Conservation (phyloP, 305 asterid genomes). For the Fraxinus xanthoxyloides region DNA sequence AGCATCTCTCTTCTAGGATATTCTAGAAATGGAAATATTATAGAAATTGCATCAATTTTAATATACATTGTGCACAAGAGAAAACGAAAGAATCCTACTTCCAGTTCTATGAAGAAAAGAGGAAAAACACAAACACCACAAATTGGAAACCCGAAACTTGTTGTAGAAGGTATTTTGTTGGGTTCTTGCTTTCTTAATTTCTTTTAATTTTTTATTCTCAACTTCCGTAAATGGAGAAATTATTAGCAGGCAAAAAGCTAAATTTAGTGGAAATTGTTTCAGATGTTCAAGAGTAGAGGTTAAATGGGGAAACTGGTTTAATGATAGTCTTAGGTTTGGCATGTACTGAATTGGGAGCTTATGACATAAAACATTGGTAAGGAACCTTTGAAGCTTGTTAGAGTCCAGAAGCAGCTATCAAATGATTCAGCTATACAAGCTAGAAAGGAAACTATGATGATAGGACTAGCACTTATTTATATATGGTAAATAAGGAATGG, state of each 20-base stretch:
- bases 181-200: neutral
- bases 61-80: slow-evolving; percentile 37
- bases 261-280: slow-evolving; percentile 32
- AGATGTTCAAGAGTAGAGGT: slow-evolving; percentile 30
- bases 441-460: slow-evolving; percentile 33
- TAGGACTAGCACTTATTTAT: neutral
- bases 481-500: neutral
- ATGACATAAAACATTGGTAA: slow-evolving; percentile 23
- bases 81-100: slow-evolving; percentile 32
- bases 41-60: no score
- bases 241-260: slow-evolving; percentile 40
- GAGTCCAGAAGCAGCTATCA: slow-evolving; percentile 29
- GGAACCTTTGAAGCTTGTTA: slow-evolving; percentile 27
- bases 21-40: no score
- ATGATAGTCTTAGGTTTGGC: slow-evolving; percentile 62
- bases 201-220: neutral
- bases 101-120: slow-evolving; percentile 28
- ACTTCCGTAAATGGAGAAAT: slow-evolving; percentile 22
- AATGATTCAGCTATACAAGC: slow-evolving; percentile 24
- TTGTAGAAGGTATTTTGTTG: slow-evolving; percentile 33
- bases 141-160: slow-evolving; percentile 24
- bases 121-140: slow-evolving; percentile 20
- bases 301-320: slow-evolving; percentile 24
- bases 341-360: slow-evolving; percentile 42
- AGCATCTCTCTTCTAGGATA: no score